phyloP scores from a whole-genome alignment of 495 filamentous ascomycete genomes.

The Haplographium delicatum region DNA sequence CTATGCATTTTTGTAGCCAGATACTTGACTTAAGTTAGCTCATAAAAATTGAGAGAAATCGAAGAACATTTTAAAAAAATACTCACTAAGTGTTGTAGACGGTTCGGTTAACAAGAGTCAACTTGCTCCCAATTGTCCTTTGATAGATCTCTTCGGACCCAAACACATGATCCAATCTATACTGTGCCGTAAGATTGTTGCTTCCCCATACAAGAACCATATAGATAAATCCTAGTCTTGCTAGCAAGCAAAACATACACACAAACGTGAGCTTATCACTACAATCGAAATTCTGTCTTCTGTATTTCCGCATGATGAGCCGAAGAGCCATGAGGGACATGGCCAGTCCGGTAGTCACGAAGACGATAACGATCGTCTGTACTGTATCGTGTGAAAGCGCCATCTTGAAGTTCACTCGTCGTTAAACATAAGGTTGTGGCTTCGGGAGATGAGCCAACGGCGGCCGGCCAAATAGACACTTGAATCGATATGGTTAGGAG shows the following conservation, averaged over 20 bases:
- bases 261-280: constrained; percentile 31
- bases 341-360: too few species aligned
- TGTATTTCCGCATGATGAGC: constrained; percentile 23
- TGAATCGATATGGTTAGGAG: too few species aligned
- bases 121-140: constrained; percentile 30
- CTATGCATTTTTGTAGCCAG: constrained; percentile 40
- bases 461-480: too few species aligned
- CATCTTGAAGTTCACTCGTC: too few species aligned
- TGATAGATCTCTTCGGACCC: constrained; percentile 28
- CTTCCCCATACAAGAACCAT: constrained; percentile 33
- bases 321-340: constrained; percentile 26
- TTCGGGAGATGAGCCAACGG: too few species aligned
- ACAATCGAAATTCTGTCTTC: constrained; percentile 22
- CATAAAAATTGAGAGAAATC: background rate
- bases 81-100: constrained; percentile 34
- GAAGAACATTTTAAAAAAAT: too few species aligned
- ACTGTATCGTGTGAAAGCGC: too few species aligned
- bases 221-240: constrained; percentile 29
- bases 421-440: too few species aligned
- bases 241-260: constrained; percentile 23
- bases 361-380: too few species aligned
- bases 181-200: constrained; percentile 28
- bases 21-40: constrained; percentile 14
- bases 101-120: constrained; percentile 26
- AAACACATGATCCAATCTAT: constrained; percentile 24